These are phyloP conservation scores for Spathaspora passalidarum DNA, from an alignment of 805 yeast species.

Conservation along the genomic window DNA sequence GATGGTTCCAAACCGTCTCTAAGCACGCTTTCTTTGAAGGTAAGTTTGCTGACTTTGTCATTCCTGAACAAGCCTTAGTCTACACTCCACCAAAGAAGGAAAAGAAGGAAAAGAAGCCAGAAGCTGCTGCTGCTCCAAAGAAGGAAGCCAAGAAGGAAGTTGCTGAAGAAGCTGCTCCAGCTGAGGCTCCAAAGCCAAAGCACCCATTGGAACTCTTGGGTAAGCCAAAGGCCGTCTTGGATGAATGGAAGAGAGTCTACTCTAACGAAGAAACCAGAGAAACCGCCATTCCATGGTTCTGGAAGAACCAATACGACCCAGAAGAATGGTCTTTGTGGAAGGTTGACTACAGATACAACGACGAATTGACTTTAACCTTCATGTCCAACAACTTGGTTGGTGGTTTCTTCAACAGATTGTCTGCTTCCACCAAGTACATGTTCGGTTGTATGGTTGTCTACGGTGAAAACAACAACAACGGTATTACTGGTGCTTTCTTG, in stretches of 20 bases:
- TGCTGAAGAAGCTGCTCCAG: conserved; percentile 36
- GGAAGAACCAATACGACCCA: conserved; percentile 82
- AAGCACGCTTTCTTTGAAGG: conserved; percentile 45
- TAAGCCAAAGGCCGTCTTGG: conserved; percentile 55
- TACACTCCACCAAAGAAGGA: conserved; percentile 74
- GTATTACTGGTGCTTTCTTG: conserved; percentile 88
- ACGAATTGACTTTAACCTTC: conserved; percentile 90
- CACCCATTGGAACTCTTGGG: conserved; percentile 79
- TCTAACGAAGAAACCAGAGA: conserved; percentile 94
- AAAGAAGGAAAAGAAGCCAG: conserved; percentile 62
- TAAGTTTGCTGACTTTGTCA: conserved; percentile 50
- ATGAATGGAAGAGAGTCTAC: conserved; percentile 92
- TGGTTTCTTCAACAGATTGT: conserved; percentile 92
- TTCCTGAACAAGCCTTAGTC: conserved; percentile 65
- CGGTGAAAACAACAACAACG: conserved; percentile 97
- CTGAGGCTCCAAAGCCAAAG: conserved; percentile 70
- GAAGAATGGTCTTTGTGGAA: conserved; percentile 90
- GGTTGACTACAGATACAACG: conserved; percentile 94
- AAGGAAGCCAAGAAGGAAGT: conserved; percentile 30
- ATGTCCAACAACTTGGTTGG: conserved; percentile 97
- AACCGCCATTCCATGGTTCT: conserved; percentile 93
- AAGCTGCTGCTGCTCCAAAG: conserved; percentile 42
- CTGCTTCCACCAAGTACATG: conserved; percentile 85
- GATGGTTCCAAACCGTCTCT: conserved; percentile 68
- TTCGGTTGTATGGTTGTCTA: conserved; percentile 89